Percentiles rank a stretch among this genome's conserved stretches.
phyloP scores from a whole-genome alignment of 306 rosid species.

The Sophora flavescens region DNA sequence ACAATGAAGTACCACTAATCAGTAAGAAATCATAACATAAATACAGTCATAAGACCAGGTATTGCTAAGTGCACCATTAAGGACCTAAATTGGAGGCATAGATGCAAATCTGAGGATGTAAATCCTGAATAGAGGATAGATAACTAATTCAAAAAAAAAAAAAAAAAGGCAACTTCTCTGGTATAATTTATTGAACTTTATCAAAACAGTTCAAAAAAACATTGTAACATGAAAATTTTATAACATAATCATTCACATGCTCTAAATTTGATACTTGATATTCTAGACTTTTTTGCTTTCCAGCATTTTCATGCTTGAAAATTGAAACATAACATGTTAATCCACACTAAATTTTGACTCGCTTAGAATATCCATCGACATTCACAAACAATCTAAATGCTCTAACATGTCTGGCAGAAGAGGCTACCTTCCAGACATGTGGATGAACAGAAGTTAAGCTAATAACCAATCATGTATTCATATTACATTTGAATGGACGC shows the following conservation, averaged over 20 bases:
- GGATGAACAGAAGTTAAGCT: conserved; percentile 2
- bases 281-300: neutral
- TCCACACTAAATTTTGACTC: conserved; percentile 9
- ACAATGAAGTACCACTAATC: conserved; percentile 24
- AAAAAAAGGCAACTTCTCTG: conserved; percentile 1
- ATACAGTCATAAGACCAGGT: conserved; percentile 1
- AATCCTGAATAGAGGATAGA: neutral
- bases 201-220: neutral
- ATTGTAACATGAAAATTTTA: neutral
- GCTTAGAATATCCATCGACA: neutral
- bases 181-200: neutral
- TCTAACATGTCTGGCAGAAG: too few species aligned
- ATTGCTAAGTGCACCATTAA: conserved; percentile 23
- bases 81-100: conserved; percentile 24
- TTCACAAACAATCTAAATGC: conserved; percentile 31
- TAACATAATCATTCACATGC: conserved; percentile 20
- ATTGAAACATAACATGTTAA: conserved; percentile 27
- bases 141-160: neutral
- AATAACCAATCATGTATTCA: neutral
- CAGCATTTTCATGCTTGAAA: neutral
- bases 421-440: too few species aligned
- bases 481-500: neutral
- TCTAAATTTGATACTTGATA: neutral
- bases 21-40: conserved; percentile 34
- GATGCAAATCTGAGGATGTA: neutral